phyloP scores from a whole-genome alignment of 768 basidiomycete species.

The Psilocybe subaeruginosa region DNA sequence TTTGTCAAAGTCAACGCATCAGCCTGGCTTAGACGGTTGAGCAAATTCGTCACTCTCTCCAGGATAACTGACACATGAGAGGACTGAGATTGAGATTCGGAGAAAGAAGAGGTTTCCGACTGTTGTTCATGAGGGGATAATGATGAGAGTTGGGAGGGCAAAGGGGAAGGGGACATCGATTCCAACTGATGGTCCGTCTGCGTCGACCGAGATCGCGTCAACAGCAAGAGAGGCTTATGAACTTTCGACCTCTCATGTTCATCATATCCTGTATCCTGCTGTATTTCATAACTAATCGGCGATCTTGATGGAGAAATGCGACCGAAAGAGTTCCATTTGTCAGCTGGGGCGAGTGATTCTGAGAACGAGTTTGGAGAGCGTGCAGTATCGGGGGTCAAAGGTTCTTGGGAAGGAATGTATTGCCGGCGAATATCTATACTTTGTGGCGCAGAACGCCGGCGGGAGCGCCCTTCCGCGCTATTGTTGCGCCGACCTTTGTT shows the following conservation, averaged over 20 bases:
- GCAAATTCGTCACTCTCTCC: constrained; percentile 63
- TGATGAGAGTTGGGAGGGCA: constrained; percentile 40
- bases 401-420: constrained; percentile 32
- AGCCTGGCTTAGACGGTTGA: constrained; percentile 63
- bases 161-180: constrained; percentile 33
- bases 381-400: constrained; percentile 47
- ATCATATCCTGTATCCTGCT: constrained; percentile 37
- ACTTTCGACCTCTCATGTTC: constrained; percentile 38
- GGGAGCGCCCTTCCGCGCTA: constrained; percentile 20
- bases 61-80: constrained; percentile 59
- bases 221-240: constrained; percentile 50
- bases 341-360: constrained; percentile 38
- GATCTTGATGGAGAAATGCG: constrained; percentile 34
- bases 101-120: constrained; percentile 78
- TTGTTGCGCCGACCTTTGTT: constrained; percentile 14
- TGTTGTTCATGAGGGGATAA: constrained; percentile 57
- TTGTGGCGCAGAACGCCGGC: constrained; percentile 17
- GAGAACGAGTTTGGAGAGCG: constrained; percentile 46
- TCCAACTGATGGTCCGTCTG: constrained; percentile 61
- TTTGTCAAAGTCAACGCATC: constrained; percentile 89
- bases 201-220: constrained; percentile 65
- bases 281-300: constrained; percentile 46
- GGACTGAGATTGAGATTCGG: constrained; percentile 53
- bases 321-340: constrained; percentile 28
- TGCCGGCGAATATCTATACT: constrained; percentile 17